Evolutionary conservation across 176 grass and related monocot species (phyloP), one percentile per base, ranked within the genome.

Genomic region (Phragmites australis): DNA sequence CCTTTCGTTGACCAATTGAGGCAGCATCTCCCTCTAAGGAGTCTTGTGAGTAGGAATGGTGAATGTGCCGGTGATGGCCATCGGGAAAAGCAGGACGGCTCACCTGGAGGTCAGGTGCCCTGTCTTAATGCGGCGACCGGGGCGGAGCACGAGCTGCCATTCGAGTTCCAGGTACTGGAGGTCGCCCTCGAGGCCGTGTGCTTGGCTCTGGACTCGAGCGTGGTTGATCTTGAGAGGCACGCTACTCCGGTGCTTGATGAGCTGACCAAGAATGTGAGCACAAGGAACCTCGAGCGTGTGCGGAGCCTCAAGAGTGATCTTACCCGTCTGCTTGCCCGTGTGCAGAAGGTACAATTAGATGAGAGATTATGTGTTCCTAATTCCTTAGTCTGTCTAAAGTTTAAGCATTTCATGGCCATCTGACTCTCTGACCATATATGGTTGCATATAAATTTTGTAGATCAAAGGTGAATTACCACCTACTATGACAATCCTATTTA

Each of bases 81-180:
- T 77, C 75, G 37, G 56, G 77, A 47, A 25, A 86, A 75, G 1
- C 84, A 82, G 30, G 74, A 61, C 6, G 74, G 58, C 39, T 88
- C 69, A 0, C 75, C 54, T 75, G 72, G 65, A 78, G 77, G 58
- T 71, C 81, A 82, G 21, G 37, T 73, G 48, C 60, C 83, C 9
- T 56, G 65, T 68, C 48, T 86, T 29, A 91, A 96, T 22, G 86
- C 85, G 80, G 77, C 81, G 7, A 87, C 88, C 1, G 81, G 89
- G 42, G 84, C 78, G 65, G 93, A 91, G 80, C 87, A 88, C 6
- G 90, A 96, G 70, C 74, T 99, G 62, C 93, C 97, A 1, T 99
- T 99, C 54, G 97, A 99, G 76, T 99, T 99, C 72, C 97, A 99
- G 83, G 97, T 99, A n/a, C 84, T 99, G 55, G 97, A 99, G 86